A percentile compares a stretch with the other conserved stretches of the same genome.
Conservation (phyloP, 1,139 yeast genomes). For the Taiozyma sp. region DNA sequence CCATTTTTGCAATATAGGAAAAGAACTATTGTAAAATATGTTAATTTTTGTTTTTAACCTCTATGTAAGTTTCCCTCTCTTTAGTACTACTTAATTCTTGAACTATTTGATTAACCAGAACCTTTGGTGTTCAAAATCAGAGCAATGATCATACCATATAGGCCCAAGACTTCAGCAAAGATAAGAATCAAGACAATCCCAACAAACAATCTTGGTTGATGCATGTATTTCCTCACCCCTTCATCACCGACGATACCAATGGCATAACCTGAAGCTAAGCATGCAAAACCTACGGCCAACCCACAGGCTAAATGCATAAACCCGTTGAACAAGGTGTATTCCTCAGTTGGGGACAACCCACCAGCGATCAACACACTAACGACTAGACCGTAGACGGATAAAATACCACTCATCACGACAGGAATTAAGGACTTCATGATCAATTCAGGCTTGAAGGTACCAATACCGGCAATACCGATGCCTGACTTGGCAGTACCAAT, state of each 20-base stretch:
- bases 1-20: conserved; percentile 1
- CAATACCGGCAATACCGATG: conserved; percentile 90
- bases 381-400: conserved; percentile 93
- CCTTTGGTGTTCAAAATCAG: conserved; percentile 88
- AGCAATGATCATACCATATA: conserved; percentile 92
- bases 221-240: conserved; percentile 95
- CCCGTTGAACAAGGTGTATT: conserved; percentile 87
- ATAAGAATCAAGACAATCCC: conserved; percentile 89
- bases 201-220: conserved; percentile 94
- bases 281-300: conserved; percentile 90
- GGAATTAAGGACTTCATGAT: conserved; percentile 87
- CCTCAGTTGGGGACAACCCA: conserved; percentile 70
- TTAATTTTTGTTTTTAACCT: conserved; percentile 1
- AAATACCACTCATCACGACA: conserved; percentile 97
- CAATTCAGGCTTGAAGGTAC: conserved; percentile 78
- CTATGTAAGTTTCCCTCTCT: not conserved
- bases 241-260: conserved; percentile 99
- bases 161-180: conserved; percentile 97
- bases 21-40: conserved; percentile 2
- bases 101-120: conserved; percentile 37
- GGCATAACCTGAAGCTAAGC: conserved; percentile 96
- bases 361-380: conserved; percentile 96
- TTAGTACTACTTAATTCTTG: not conserved
- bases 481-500: conserved; percentile 99
- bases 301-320: conserved; percentile 98